A percentile compares a stretch with the other conserved stretches of the same genome.
Evolutionary conservation across 2,329 filamentous ascomycete species (phyloP).

Genomic region (Monosporascus sp.): DNA sequence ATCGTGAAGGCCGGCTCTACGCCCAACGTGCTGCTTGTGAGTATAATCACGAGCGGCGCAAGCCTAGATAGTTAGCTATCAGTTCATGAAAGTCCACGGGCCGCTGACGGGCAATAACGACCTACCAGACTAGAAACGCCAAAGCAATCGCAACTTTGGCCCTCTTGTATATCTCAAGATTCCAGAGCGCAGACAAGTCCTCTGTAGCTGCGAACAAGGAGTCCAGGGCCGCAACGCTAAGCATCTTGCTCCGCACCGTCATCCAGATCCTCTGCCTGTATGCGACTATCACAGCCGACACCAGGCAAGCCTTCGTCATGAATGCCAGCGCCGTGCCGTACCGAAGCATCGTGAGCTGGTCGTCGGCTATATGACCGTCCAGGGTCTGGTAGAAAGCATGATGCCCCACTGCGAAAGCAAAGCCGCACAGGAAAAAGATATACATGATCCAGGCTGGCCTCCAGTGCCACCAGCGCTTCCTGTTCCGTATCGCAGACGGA

Average conservation of each 20-base stretch:
- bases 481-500: constrained; percentile 2
- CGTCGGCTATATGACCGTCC: constrained; percentile 25
- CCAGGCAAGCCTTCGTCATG: constrained; percentile 32
- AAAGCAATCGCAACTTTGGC: constrained; percentile 29
- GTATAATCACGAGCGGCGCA: constrained; percentile 32
- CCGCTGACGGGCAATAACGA: neutral
- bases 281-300: constrained; percentile 28
- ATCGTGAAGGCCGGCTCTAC: constrained; percentile 20
- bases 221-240: constrained; percentile 25
- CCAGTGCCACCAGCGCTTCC: constrained; percentile 28
- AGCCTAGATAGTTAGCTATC: constrained; percentile 13
- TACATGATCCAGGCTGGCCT: constrained; percentile 31
- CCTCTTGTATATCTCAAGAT: constrained; percentile 23
- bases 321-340: constrained; percentile 34
- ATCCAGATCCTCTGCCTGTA: constrained; percentile 27
- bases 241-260: constrained; percentile 24
- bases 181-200: constrained; percentile 24
- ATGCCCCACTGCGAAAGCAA: constrained; percentile 30
- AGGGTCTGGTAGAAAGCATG: constrained; percentile 32
- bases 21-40: constrained; percentile 31
- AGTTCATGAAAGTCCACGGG: neutral
- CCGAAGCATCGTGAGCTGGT: constrained; percentile 32
- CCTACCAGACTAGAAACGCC: constrained; percentile 29
- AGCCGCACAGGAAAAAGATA: constrained; percentile 29
- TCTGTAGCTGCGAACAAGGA: constrained; percentile 28